These are phyloP conservation scores for Crotalaria pallida DNA, from an alignment of 306 rosid genomes.

Conservation along the genomic window DNA sequence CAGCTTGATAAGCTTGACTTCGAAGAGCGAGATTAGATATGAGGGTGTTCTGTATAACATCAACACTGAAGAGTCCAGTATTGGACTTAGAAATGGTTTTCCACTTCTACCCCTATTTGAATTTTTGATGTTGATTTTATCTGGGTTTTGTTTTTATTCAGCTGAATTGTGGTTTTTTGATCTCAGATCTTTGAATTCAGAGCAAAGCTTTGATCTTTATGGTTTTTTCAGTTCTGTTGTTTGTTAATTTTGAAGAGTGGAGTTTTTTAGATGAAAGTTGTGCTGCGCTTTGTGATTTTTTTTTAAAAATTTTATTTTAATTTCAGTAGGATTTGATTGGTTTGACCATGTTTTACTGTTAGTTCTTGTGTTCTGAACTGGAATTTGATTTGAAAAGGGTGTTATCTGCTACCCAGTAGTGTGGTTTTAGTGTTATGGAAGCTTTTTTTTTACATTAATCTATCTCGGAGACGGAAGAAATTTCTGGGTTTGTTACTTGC, in stretches of 20 bases:
- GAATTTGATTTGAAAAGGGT: background rate
- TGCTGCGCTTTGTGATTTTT: constrained; percentile 1
- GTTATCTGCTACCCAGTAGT: background rate
- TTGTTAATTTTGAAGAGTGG: background rate
- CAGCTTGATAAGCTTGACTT: constrained; percentile 75
- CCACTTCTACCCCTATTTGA: background rate
- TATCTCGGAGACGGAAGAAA: too few species aligned
- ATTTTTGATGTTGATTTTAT: background rate
- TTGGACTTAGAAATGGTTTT: constrained; percentile 68
- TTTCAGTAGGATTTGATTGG: background rate
- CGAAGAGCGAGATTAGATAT: constrained; percentile 81
- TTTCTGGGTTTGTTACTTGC: background rate
- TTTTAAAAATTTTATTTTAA: background rate
- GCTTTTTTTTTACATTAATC: background rate
- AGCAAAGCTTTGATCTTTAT: background rate
- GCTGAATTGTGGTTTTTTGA: background rate
- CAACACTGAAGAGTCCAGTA: constrained; percentile 79
- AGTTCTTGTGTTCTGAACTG: background rate
- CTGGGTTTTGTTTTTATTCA: background rate
- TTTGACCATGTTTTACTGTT: background rate
- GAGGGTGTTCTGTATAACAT: constrained; percentile 68
- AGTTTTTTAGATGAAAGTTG: background rate
- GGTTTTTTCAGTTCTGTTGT: background rate
- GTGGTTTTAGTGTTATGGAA: background rate
- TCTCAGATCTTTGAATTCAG: constrained; percentile 11